A percentile compares a stretch with the other conserved stretches of the same genome.
These are phyloP conservation scores for Penicillium robsamsonii DNA, from an alignment of 495 filamentous ascomycete species.

Conservation along the genomic window DNA sequence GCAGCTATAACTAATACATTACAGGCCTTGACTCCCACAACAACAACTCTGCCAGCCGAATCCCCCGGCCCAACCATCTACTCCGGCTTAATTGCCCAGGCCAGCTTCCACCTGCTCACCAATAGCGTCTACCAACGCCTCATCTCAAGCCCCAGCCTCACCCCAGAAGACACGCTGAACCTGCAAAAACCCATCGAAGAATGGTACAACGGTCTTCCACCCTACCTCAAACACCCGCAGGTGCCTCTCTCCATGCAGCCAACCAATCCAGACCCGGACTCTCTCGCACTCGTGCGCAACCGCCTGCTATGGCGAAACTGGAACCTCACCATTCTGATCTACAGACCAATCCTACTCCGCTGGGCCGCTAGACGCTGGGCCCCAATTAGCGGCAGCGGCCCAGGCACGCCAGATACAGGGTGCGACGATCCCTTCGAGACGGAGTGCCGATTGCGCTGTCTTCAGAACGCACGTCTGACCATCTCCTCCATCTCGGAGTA, in stretches of 20 bases:
- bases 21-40: slow-evolving; percentile 41
- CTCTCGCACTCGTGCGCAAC: slow-evolving; percentile 40
- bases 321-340: slow-evolving; percentile 53
- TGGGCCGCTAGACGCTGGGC: slow-evolving; percentile 47
- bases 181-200: slow-evolving; percentile 49
- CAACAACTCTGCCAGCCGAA: slow-evolving; percentile 43
- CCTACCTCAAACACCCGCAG: slow-evolving; percentile 42
- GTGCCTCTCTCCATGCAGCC: slow-evolving; percentile 22
- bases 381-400: slow-evolving; percentile 24
- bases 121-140: slow-evolving; percentile 51
- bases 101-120: slow-evolving; percentile 49
- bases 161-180: slow-evolving; percentile 45
- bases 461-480: slow-evolving; percentile 43
- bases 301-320: slow-evolving; percentile 50
- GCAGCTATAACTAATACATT: slow-evolving; percentile 1
- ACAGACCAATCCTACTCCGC: slow-evolving; percentile 51
- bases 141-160: slow-evolving; percentile 49
- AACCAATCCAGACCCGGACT: slow-evolving; percentile 32
- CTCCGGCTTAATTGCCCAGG: slow-evolving; percentile 48
- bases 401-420: slow-evolving; percentile 29
- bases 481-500: slow-evolving; percentile 47
- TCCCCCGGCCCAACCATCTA: slow-evolving; percentile 48
- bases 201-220: slow-evolving; percentile 46
- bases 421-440: slow-evolving; percentile 42
- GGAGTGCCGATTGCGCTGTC: slow-evolving; percentile 43